phyloP scores from a whole-genome alignment of 192 early-diverging fungal species.

The Linnemannia hyalina region DNA sequence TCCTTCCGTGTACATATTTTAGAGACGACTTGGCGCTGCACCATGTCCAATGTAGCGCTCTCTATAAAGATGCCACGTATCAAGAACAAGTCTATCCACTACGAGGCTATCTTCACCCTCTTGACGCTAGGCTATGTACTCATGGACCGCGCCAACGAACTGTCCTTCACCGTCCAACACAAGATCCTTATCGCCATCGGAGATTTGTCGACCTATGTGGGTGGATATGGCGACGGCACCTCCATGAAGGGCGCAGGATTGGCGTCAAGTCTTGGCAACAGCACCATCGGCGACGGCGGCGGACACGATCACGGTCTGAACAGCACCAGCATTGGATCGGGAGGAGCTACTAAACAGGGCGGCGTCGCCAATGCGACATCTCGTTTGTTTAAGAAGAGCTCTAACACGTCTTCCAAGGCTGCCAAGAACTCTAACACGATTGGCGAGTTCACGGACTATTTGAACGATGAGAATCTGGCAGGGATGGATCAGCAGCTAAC shows the following conservation, averaged over 20 bases:
- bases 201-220: slow-evolving; percentile 33
- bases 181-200: slow-evolving; percentile 49
- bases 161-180: slow-evolving; percentile 14
- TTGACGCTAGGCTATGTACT: slow-evolving; percentile 63
- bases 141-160: slow-evolving; percentile 52
- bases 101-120: slow-evolving; percentile 68
- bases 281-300: not conserved
- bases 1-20: not conserved
- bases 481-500: slow-evolving; percentile 48
- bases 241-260: slow-evolving; percentile 55
- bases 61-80: slow-evolving; percentile 63
- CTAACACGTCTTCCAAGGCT: slow-evolving; percentile 10
- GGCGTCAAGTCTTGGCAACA: slow-evolving; percentile 19
- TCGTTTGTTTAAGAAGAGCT: slow-evolving; percentile 38
- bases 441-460: slow-evolving; percentile 53
- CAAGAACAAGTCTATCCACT: slow-evolving; percentile 61
- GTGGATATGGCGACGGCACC: slow-evolving; percentile 59
- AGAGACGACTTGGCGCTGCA: slow-evolving; percentile 73
- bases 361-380: slow-evolving; percentile 15
- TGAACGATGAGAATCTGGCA: slow-evolving; percentile 42
- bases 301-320: not conserved
- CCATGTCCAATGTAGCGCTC: slow-evolving; percentile 61
- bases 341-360: not conserved
- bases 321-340: slow-evolving; percentile 7
- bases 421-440: slow-evolving; percentile 37